Conservation (phyloP, 306 rosid species). For the Ormosia emarginata region DNA sequence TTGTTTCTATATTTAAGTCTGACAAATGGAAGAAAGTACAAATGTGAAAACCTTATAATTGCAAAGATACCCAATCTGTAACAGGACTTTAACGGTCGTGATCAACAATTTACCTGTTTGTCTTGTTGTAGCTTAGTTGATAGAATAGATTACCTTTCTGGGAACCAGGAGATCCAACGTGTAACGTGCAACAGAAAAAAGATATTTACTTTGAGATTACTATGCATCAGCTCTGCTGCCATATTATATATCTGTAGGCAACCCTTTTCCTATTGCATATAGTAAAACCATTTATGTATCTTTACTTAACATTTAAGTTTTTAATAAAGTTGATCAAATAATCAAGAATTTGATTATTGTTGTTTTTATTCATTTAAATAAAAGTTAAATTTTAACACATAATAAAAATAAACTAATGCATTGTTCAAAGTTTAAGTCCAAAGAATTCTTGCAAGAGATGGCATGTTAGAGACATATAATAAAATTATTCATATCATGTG, state of each 20-base stretch:
- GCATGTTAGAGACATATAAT: too few species aligned
- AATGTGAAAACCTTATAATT: slow-evolving; percentile 34
- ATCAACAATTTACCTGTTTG: slow-evolving; percentile 35
- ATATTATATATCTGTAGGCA: not conserved
- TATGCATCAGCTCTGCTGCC: not conserved
- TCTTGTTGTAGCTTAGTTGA: slow-evolving; percentile 42
- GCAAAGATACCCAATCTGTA: slow-evolving; percentile 42
- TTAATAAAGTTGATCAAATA: too few species aligned
- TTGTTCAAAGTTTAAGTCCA: too few species aligned
- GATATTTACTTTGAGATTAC: slow-evolving; percentile 26
- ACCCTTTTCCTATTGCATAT: not conserved
- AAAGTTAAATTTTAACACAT: too few species aligned
- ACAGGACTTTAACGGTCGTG: slow-evolving; percentile 49
- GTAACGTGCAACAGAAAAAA: slow-evolving; percentile 3
- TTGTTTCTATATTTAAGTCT: slow-evolving; percentile 31
- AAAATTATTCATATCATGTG: too few species aligned
- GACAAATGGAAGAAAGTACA: slow-evolving; percentile 45
- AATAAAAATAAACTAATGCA: too few species aligned
- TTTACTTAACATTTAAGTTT: too few species aligned
- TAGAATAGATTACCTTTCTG: slow-evolving; percentile 32
- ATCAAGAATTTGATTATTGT: too few species aligned
- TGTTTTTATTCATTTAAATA: too few species aligned
- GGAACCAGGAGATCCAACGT: slow-evolving; percentile 42
- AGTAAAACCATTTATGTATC: too few species aligned
- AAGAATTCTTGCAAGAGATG: too few species aligned